Base-by-base conservation (phyloP, 2,329 filamentous ascomycete genomes). In the Sclerotinia glacialis region DNA sequence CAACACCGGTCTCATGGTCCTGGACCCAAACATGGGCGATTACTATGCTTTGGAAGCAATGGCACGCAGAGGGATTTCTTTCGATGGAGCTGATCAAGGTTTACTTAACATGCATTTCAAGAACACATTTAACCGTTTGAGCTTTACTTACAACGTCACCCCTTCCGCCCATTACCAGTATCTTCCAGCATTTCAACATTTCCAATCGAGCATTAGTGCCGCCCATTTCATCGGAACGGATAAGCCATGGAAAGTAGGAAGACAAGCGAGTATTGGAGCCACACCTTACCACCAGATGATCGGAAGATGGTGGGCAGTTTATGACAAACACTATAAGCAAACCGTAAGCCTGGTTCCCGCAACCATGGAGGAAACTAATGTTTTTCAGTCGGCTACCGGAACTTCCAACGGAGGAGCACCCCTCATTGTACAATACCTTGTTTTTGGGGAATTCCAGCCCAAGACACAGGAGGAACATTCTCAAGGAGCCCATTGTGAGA, bases 141-240 rank as follows among this genome's bases (percentile, higher is more conserved):
- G 91, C 79, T 99, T 99, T 79, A 89, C 89, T 61, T 99, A 98
- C 82, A 99, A 99, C 78, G 95, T 95, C 78, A 99, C 95, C 0
- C 95, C 95, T 1, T 97, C 92, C 69, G 93, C 90, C 31, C 93
- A 97, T 77, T 99, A 99, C 80, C 95, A 99, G 80, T 99, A 98
- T 79, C 84, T 97, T 66, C 95, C 95, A 16, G 95, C 95, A 63
- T 99, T 96, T 79, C 87, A 88, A 71, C 92, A 98, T 81, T 96
- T 96, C 78, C 91, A 96, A 79, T 90, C 90, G 58, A 90, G 87
- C 72, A 96, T 99, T 74, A 93, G 85, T 76, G 85, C 96, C 81
- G 89, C 96, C 34, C 95, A 99, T 79, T 99, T 97, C 78, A 98
- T 99, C 74, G 95, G 95, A 52, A 80, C 88, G 67, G 85, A 91